Base-by-base conservation (phyloP, 257 asterid species). In the Fraxinus excelsior region DNA sequence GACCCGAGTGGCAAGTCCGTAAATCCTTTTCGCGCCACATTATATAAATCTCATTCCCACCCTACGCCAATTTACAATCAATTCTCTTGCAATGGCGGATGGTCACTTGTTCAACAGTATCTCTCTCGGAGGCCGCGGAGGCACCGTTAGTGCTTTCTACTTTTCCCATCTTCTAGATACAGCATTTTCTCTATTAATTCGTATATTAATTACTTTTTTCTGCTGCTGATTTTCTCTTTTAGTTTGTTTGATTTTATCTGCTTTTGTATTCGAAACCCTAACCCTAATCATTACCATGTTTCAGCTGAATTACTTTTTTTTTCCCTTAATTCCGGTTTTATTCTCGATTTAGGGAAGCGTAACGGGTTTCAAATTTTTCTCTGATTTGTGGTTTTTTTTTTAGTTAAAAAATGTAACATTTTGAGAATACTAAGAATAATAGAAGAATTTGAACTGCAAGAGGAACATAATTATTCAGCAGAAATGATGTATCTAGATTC, bases 51-150 rank as follows among this genome's bases (percentile, higher is more conserved):
- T 31, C 68, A 3, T 3, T 26, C 66, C 11, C 32, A 62, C 68
- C 34, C 32, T 1, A 0, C 26, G 0, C 67, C 18, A 28, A 11
- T 28, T 11, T 58, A 23, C 28, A 62, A 1, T 11, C 11, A 31
- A 12, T 25, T 62, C 34, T 40, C 72, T n/a, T 8, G 72, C 69
- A 42, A 80, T 80, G 84, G 58, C 84, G 74, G 84, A 80, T 62
- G 68, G 68, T 42, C 84, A 62, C 42, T 62, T 12, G n/a, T 76
- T 76, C 78, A 80, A 80, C 72, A 76, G 29, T 32, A 80, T 80
- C 51, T 67, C 80, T 70, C 84, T 80, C 84, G 71, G 79, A 38
- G 78, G 80, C 35, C 84, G 84, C 23, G 84, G 80, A 29, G 84
- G 84, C 76, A 71, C 71, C 19, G 84, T 80, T 66, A 49, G 84